These are phyloP conservation scores for Verticillium nonalfalfae DNA, from an alignment of 2,329 filamentous ascomycete genomes.

Conservation along the genomic window DNA sequence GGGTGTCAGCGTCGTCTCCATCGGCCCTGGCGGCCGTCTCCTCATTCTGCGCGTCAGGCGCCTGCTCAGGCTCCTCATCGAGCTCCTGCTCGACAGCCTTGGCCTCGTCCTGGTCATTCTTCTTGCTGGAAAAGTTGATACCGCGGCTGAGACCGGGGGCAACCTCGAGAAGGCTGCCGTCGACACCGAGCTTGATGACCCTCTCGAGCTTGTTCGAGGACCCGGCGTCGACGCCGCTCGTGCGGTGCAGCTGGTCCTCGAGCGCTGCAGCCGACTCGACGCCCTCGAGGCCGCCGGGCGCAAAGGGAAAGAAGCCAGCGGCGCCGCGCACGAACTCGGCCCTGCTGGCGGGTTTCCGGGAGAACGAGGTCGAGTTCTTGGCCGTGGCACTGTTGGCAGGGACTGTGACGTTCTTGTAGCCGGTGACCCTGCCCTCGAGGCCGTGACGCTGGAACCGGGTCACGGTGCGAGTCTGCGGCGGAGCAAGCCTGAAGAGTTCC, in stretches of 20 bases:
- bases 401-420: slow-evolving; percentile 90
- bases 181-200: slow-evolving; percentile 74
- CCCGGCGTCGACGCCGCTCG: slow-evolving; percentile 39
- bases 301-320: slow-evolving; percentile 90
- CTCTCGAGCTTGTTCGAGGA: slow-evolving; percentile 60
- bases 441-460: slow-evolving; percentile 89
- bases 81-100: slow-evolving; percentile 36
- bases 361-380: slow-evolving; percentile 88
- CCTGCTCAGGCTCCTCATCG: slow-evolving; percentile 36
- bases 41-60: slow-evolving; percentile 20
- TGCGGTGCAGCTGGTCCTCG: slow-evolving; percentile 62
- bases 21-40: slow-evolving; percentile 12
- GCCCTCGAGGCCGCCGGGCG: slow-evolving; percentile 80
- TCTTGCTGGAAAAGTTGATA: slow-evolving; percentile 61
- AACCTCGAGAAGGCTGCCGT: slow-evolving; percentile 72
- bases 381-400: slow-evolving; percentile 84
- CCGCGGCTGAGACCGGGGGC: slow-evolving; percentile 80
- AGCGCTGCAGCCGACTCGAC: slow-evolving; percentile 80
- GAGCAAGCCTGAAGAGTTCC: slow-evolving; percentile 80
- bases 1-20: slow-evolving; percentile 11
- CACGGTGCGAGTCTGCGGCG: slow-evolving; percentile 90
- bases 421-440: slow-evolving; percentile 84
- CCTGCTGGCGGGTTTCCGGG: slow-evolving; percentile 77
- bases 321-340: slow-evolving; percentile 91
- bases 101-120: slow-evolving; percentile 45